Evolutionary conservation across 148 eudicot genomes (phyloP).

Genomic region (Heliamphora exappendiculata): DNA sequence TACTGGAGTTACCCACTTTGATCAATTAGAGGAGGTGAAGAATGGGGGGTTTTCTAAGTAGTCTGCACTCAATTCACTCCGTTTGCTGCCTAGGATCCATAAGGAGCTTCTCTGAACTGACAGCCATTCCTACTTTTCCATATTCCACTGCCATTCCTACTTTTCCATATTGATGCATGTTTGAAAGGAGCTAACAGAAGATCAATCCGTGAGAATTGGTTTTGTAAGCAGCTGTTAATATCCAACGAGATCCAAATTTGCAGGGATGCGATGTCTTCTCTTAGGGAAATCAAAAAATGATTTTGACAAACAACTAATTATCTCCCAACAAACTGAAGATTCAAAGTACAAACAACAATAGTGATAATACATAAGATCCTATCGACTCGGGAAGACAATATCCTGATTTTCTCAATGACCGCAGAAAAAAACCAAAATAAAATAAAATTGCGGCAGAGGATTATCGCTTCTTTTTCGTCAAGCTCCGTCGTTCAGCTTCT

Average conservation of each 20-base stretch:
- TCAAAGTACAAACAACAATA: not conserved
- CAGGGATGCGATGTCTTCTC: not conserved
- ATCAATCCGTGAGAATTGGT: no score
- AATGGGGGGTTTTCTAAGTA: no score
- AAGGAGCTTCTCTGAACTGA: no score
- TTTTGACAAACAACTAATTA: not conserved
- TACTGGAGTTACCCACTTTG: no score
- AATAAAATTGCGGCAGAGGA: not conserved
- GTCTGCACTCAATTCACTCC: no score
- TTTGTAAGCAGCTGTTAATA: no score
- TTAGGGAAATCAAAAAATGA: not conserved
- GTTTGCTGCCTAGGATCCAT: no score
- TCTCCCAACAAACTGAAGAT: not conserved
- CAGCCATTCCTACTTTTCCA: no score
- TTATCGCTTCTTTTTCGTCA: constrained; percentile 31
- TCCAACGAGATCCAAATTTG: not conserved
- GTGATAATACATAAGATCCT: not conserved
- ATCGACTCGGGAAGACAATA: not conserved
- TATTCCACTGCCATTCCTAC: no score
- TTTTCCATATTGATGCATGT: no score
- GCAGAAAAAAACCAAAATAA: not conserved
- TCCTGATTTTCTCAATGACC: not conserved
- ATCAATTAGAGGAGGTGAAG: no score
- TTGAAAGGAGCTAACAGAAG: no score
- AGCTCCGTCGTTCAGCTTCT: constrained; percentile 67